A percentile compares a stretch with the other conserved stretches of the same genome.
Evolutionary conservation across 2,329 filamentous ascomycete species (phyloP).

Genomic region (Fusarium algeriense): DNA sequence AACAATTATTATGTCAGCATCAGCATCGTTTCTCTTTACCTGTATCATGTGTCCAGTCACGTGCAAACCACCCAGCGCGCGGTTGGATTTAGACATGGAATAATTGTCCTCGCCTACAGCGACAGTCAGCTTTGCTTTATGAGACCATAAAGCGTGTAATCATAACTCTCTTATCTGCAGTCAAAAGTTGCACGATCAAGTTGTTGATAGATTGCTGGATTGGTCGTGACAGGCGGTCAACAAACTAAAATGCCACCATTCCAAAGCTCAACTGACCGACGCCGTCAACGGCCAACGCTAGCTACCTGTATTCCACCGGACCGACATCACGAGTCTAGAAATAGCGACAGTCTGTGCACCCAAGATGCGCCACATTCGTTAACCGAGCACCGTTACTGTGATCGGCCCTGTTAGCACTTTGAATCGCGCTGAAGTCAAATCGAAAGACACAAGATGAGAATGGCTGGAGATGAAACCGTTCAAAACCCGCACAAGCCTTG

Average conservation of each 20-base stretch:
- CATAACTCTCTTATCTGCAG: too few relatives aligned
- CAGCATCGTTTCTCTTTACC: too few relatives aligned
- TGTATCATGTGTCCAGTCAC: too few relatives aligned
- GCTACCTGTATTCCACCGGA: not conserved
- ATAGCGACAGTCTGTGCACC: not conserved
- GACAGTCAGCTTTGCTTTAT: too few relatives aligned
- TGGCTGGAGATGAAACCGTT: not conserved
- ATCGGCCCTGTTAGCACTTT: not conserved
- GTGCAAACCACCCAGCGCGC: too few relatives aligned
- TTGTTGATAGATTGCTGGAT: too few relatives aligned
- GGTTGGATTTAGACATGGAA: too few relatives aligned
- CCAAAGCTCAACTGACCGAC: not conserved
- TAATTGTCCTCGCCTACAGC: too few relatives aligned
- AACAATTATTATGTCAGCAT: too few relatives aligned
- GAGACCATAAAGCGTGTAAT: too few relatives aligned
- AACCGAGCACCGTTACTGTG: not conserved
- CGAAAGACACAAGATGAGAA: not conserved
- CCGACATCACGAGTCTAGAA: not conserved
- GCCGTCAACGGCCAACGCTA: too few relatives aligned
- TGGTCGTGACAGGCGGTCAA: not conserved
- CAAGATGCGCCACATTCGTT: not conserved
- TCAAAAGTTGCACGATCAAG: too few relatives aligned
- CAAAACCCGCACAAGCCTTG: not conserved
- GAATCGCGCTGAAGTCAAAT: not conserved
- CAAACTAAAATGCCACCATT: not conserved